These are phyloP conservation scores for Ceratocystis albifundus DNA, from an alignment of 2,329 filamentous ascomycete species.

Conservation along the genomic window DNA sequence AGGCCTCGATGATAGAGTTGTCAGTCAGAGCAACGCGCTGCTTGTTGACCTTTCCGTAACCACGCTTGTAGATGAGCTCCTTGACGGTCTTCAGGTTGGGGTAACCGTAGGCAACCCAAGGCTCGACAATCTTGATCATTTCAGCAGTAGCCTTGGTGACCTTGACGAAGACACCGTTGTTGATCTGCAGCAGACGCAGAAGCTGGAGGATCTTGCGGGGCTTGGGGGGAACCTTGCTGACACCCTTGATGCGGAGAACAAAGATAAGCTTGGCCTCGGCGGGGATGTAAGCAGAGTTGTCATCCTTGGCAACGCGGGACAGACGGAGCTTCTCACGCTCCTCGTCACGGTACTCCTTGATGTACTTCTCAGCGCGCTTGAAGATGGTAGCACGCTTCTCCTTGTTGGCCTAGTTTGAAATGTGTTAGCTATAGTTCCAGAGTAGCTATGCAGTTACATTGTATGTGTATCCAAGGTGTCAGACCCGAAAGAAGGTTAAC, in stretches of 20 bases:
- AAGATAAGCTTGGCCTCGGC: slow-evolving; percentile 96
- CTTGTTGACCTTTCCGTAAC: slow-evolving; percentile 98
- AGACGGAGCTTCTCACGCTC: slow-evolving; percentile 99
- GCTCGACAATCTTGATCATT: slow-evolving; percentile 98
- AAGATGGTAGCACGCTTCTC: slow-evolving; percentile 98
- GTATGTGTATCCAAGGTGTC: slow-evolving; percentile 39
- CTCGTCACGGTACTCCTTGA: slow-evolving; percentile 96
- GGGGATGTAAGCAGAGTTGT: slow-evolving; percentile 86
- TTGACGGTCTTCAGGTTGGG: slow-evolving; percentile 98
- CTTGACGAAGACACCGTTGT: slow-evolving; percentile 97
- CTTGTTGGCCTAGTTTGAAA: slow-evolving; percentile 68
- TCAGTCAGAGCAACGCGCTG: slow-evolving; percentile 93
- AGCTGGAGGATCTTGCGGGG: slow-evolving; percentile 99
- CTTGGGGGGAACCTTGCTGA: slow-evolving; percentile 99
- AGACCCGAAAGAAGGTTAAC: slow-evolving; percentile 99
- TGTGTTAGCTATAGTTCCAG: slow-evolving; percentile 17
- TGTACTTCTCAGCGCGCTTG: slow-evolving; percentile 99
- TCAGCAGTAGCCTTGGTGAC: slow-evolving; percentile 95
- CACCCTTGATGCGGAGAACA: slow-evolving; percentile 99
- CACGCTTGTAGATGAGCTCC: slow-evolving; percentile 99
- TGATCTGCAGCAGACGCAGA: slow-evolving; percentile 99
- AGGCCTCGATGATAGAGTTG: slow-evolving; percentile 94
- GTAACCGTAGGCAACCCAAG: slow-evolving; percentile 98
- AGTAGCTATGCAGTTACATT: slow-evolving; percentile 6
- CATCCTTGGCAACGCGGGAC: slow-evolving; percentile 74